Base-by-base conservation (phyloP, 2,329 filamentous ascomycete species). In the Calonectria hawksworthii region DNA sequence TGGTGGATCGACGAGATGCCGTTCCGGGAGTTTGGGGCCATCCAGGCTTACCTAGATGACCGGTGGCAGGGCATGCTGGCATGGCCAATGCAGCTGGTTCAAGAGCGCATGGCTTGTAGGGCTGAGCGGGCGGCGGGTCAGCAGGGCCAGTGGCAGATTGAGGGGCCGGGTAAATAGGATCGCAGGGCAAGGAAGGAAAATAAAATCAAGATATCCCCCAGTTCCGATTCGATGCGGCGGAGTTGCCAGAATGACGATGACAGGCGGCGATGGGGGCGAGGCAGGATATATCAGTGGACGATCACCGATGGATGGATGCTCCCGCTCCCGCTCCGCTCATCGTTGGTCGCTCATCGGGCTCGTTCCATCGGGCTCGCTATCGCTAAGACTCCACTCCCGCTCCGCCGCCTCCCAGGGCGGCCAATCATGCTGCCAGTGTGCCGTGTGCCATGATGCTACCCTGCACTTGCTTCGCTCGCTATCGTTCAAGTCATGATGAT, bases 1-100 rank as follows among this genome's bases (percentile, higher is more conserved):
- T 77, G 75, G 71, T 76, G 75, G 75, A 50, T 81, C 32, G 74
- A 75, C 3, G 56, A 50, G 2, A 65, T 51, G 44, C 68, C 73
- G 26, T n/a, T 21, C 36, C 34, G 69, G 14, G 73, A 72, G 59
- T 63, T 72, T 36, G 26, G 47, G n/a, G 73, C 64, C 23, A 68
- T 72, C n/a, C 36, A 47, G 16, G 54, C 16, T n/a, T n/a, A 69
- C 34, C 50, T 72, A 6, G 64, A 34, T 8, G 23, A 34, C 3
- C 23, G 28, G 10, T 72, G 69, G 73, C 64, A 72, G 14, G 44
- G 36, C 4, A 68, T 68, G 68, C 32, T 72, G 11, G 54, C n/a
- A 21, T 72, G 70, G 69, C 50, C 56, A n/a, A 30, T 61, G 50
- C 56, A 69, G 51, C 30, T 47, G n/a, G 41, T 34, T 21, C 38